Base-by-base conservation (phyloP, 1,284 basidiomycete species). In the Ustilago loliicola region DNA sequence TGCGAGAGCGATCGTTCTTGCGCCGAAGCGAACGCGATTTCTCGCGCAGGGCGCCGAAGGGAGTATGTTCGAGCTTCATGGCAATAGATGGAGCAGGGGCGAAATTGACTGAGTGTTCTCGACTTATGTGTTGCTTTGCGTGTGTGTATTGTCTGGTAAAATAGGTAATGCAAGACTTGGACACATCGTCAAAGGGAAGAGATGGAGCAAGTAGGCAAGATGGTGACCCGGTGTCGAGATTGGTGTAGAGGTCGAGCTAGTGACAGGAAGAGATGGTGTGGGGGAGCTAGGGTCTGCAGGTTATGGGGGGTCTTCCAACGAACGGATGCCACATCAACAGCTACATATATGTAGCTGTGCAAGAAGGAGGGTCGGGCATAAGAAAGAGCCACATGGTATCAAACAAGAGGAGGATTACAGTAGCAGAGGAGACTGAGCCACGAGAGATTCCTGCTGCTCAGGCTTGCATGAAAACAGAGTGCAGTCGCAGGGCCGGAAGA, bases 61-160 rank as follows among this genome's bases (percentile, higher is more conserved):
- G 66, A 11, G 52, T 66, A 23, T 66, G 62, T 9, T 74, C 72
- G 58, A 74, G 66, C 72, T 69, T 74, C 72, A 74, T 74, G 48
- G 38, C 42, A 30, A 53, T 13, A 58, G 53, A 62, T 57, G 48
- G 17, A 58, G 60, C 55, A 53, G 45, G n/a, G n/a, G n/a, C n/a
- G n/a, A n/a, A n/a, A 52, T 42, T 48, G 50, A 30, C 50, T 52
- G 17, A 23, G 50, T 15, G 8, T 52, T 25, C 17, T 32, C 50
- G 29, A 25, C 45, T 48, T 25, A 25, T 25, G 45, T 48, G 4
- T 48, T 15, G 48, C 48, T 50, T 27, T 50, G 48, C 48, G 48
- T 50, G 6, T 27, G 25, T 29, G 48, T 27, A 13, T 47, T 47
- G 45, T 47, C 45, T 47, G 48, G 6, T 50, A 13, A 23, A 21